Conservation (phyloP, 2,329 filamentous ascomycete genomes). For the Didymosphaeria variabile region DNA sequence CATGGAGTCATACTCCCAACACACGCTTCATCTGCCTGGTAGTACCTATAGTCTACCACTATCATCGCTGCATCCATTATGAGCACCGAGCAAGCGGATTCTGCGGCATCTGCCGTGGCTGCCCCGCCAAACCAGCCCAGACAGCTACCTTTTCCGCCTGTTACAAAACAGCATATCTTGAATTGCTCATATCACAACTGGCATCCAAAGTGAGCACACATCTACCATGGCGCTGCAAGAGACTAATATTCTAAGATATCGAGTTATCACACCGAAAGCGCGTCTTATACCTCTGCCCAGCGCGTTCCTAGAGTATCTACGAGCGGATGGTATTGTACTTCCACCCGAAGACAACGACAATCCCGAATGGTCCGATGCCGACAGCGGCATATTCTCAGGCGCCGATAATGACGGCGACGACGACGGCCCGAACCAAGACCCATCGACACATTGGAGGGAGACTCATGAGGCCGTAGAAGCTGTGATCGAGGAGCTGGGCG, state of each 20-base stretch:
- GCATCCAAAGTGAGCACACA: slow-evolving; percentile 72
- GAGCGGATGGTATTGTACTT: slow-evolving; percentile 90
- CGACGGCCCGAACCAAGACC: slow-evolving; percentile 70
- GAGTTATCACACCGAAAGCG: slow-evolving; percentile 82
- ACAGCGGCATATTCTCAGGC: slow-evolving; percentile 62
- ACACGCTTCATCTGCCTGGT: not conserved
- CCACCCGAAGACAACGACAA: slow-evolving; percentile 70
- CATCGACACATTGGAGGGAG: slow-evolving; percentile 68
- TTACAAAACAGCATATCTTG: slow-evolving; percentile 86
- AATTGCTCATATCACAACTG: slow-evolving; percentile 95
- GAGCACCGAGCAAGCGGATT: slow-evolving; percentile 21
- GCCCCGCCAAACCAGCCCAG: slow-evolving; percentile 27
- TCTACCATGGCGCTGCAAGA: not conserved
- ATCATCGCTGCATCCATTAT: slow-evolving; percentile 29
- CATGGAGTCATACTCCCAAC: slow-evolving; percentile 32
- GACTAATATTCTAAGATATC: slow-evolving; percentile 65
- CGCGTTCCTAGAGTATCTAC: slow-evolving; percentile 84
- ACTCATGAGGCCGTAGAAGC: slow-evolving; percentile 80
- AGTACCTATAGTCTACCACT: not conserved
- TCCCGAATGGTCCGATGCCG: slow-evolving; percentile 56
- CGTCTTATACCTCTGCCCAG: slow-evolving; percentile 79
- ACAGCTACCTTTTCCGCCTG: slow-evolving; percentile 77
- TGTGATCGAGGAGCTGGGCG: slow-evolving; percentile 82
- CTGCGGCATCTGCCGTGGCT: slow-evolving; percentile 17
- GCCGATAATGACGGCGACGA: slow-evolving; percentile 59